These are phyloP conservation scores for Coniochaeta pulveracea DNA, from an alignment of 2,329 filamentous ascomycete genomes.

Conservation along the genomic window DNA sequence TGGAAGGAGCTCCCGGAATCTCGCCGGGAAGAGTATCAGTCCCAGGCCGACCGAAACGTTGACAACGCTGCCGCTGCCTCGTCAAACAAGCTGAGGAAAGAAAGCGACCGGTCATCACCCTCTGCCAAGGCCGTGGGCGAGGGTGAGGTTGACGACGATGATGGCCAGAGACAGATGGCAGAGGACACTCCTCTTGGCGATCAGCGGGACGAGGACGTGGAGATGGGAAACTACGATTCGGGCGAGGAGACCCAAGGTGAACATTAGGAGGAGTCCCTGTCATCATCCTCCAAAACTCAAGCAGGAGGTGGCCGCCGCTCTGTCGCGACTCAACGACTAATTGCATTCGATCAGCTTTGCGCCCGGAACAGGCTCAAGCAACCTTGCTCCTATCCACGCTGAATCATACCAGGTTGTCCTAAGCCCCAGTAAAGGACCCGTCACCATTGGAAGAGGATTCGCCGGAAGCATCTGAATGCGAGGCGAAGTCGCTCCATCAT, in stretches of 20 bases:
- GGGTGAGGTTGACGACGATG: slow-evolving; percentile 6
- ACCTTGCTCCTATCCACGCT: no score
- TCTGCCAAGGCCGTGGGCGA: slow-evolving; percentile 11
- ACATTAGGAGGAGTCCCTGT: slow-evolving; percentile 9
- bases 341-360: no score
- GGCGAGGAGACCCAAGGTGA: slow-evolving; percentile 14
- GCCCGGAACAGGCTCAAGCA: no score
- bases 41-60: slow-evolving; percentile 27
- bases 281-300: background rate
- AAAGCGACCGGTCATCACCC: background rate
- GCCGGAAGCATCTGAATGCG: no score
- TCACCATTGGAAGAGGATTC: no score
- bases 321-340: no score
- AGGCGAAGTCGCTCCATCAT: no score
- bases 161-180: slow-evolving; percentile 8
- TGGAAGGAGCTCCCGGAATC: slow-evolving; percentile 42
- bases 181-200: slow-evolving; percentile 17
- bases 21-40: slow-evolving; percentile 37
- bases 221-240: slow-evolving; percentile 36
- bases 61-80: no score
- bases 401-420: no score
- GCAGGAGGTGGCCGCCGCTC: background rate
- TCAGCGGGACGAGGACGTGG: slow-evolving; percentile 34
- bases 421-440: no score
- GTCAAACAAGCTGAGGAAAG: background rate